Conservation (phyloP, 2,329 filamentous ascomycete species). For the Beauveria rudraprayagi region DNA sequence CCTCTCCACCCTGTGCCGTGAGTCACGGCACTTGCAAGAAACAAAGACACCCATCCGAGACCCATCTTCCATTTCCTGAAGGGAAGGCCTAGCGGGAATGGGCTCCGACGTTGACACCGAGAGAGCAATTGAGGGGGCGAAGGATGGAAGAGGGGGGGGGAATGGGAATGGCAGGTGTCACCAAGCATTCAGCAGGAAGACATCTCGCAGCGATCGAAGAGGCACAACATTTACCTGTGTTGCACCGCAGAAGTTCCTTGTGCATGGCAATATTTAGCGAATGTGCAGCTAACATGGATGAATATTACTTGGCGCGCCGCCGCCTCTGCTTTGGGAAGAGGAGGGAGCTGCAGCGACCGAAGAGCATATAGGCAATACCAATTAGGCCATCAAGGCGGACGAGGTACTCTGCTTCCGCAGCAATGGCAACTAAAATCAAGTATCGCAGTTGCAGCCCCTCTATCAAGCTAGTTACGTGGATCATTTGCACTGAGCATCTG, state of each 20-base stretch:
- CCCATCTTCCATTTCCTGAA: background rate
- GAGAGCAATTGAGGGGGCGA: background rate
- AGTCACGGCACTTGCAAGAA: slow-evolving; percentile 9
- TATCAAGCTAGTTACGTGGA: no score
- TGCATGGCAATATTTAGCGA: background rate
- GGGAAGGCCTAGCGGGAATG: background rate
- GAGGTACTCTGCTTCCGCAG: no score
- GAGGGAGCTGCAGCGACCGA: background rate
- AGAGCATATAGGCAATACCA: background rate
- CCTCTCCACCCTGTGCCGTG: slow-evolving; percentile 10
- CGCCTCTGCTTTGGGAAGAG: background rate
- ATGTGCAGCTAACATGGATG: background rate
- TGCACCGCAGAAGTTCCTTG: background rate
- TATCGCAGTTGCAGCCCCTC: no score
- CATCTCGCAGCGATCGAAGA: slow-evolving; percentile 7
- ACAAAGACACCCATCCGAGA: slow-evolving; percentile 3
- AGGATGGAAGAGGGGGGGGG: background rate
- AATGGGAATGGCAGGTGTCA: background rate
- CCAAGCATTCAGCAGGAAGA: background rate
- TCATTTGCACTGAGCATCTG: no score
- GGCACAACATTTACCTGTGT: background rate
- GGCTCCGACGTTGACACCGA: background rate
- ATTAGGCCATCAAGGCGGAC: background rate
- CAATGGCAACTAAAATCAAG: no score
- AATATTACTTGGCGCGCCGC: background rate